Evolutionary conservation across 306 rosid species (phyloP).

Genomic region (Prunus campanulata): DNA sequence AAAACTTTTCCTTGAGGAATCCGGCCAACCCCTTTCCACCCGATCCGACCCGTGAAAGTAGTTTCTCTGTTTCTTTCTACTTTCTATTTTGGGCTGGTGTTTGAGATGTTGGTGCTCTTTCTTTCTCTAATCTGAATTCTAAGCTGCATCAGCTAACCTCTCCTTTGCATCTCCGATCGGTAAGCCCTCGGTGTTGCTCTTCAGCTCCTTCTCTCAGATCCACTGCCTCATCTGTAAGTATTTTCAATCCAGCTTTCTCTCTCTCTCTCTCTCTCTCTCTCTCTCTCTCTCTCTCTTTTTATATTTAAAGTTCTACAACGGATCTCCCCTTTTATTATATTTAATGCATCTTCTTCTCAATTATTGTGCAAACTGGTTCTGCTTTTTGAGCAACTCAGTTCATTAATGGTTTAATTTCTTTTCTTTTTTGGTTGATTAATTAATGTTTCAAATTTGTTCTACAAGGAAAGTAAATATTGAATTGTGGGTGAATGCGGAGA

Average conservation of each 20-base stretch:
- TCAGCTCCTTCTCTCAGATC: constrained; percentile 6
- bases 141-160: background rate
- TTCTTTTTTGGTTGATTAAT: too few relatives aligned
- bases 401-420: background rate
- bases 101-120: background rate
- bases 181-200: background rate
- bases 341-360: background rate
- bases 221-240: background rate
- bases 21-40: background rate
- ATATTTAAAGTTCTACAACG: background rate
- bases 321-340: background rate
- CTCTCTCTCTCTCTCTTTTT: background rate
- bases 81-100: background rate
- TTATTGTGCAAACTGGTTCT: background rate
- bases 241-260: background rate
- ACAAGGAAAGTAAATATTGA: background rate
- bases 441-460: background rate
- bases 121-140: background rate
- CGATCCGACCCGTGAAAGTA: background rate
- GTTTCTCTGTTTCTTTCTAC: background rate
- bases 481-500: constrained; percentile 16
- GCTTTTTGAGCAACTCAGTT: background rate
- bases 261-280: background rate
- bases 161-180: background rate
- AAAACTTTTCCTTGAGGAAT: background rate